A percentile compares a stretch with the other conserved stretches of the same genome.
Conservation (phyloP, 768 basidiomycete species). For the Boletus rubescentipes region DNA sequence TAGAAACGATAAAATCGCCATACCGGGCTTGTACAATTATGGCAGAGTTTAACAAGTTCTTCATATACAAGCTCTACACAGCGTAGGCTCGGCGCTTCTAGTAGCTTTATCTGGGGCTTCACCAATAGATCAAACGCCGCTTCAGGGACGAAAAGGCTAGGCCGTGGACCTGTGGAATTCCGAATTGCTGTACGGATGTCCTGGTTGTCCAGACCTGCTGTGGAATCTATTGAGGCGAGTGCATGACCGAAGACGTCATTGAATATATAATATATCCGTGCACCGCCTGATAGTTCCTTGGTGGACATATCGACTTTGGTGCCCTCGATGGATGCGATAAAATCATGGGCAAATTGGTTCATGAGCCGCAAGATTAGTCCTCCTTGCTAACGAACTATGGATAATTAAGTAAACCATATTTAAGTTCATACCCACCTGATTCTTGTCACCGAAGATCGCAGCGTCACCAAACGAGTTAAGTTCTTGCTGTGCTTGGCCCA, state of each 20-base stretch:
- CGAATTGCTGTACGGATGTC: conserved; percentile 98
- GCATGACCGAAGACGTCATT: conserved; percentile 97
- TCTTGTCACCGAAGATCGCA: conserved; percentile 87
- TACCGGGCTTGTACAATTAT: conserved; percentile 92
- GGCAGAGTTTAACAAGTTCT: conserved; percentile 98
- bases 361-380: conserved; percentile 90
- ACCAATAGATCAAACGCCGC: conserved; percentile 95
- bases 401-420: conserved; percentile 8
- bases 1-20: conserved; percentile 27
- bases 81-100: conserved; percentile 91
- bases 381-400: conserved; percentile 58
- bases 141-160: conserved; percentile 96
- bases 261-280: conserved; percentile 99
- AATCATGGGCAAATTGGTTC: conserved; percentile 98
- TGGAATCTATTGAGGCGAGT: conserved; percentile 85
- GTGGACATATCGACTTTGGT: conserved; percentile 96
- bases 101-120: conserved; percentile 95
- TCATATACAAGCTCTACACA: conserved; percentile 99
- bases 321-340: conserved; percentile 95
- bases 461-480: conserved; percentile 94
- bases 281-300: conserved; percentile 97
- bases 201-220: conserved; percentile 84
- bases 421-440: conserved; percentile 50
- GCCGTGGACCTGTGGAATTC: conserved; percentile 95
- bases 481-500: conserved; percentile 99